A percentile compares a stretch with the other conserved stretches of the same genome.
Conservation (phyloP, 139 green algal genomes). For the Auxenochlorella pyrenoidosa region DNA sequence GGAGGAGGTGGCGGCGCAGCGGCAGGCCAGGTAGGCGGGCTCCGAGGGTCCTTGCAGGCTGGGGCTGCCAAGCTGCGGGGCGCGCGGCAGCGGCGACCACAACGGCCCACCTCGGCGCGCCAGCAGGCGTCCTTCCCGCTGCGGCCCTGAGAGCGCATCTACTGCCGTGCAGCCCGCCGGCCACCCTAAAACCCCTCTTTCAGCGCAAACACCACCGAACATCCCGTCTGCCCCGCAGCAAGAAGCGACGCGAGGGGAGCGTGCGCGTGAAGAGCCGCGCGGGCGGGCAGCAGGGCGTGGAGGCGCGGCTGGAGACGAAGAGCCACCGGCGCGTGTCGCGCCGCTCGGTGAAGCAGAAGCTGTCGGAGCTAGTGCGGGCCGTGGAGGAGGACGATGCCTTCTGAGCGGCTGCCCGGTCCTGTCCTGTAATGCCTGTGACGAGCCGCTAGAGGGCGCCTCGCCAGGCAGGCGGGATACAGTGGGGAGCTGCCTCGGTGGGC, state of each 20-base stretch:
- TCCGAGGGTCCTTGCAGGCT: too few species aligned
- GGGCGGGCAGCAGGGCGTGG: slow-evolving; percentile 70
- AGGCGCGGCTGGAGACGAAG: slow-evolving; percentile 82
- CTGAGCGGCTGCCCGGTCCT: not conserved
- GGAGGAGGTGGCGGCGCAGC: slow-evolving; percentile 54
- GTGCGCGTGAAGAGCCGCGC: slow-evolving; percentile 65
- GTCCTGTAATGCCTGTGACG: too few species aligned
- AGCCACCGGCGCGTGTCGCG: slow-evolving; percentile 70
- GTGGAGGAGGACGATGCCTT: slow-evolving; percentile 28
- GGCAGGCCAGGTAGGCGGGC: slow-evolving; percentile 14
- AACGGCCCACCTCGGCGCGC: too few species aligned
- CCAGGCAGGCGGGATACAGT: too few species aligned
- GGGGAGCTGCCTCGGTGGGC: too few species aligned
- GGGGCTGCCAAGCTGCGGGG: too few species aligned
- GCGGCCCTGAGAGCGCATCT: too few species aligned
- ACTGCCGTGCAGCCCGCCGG: too few species aligned
- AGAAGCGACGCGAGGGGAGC: slow-evolving; percentile 68
- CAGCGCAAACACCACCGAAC: too few species aligned
- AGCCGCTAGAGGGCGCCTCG: too few species aligned
- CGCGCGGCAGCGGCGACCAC: too few species aligned
- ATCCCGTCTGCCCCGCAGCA: slow-evolving; percentile 20
- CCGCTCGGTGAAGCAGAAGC: slow-evolving; percentile 46
- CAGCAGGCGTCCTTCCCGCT: too few species aligned
- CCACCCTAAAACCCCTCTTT: not conserved
- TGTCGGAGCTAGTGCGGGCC: slow-evolving; percentile 36